Evolutionary conservation across 1,284 basidiomycete genomes (phyloP).

Genomic region (Pisolithus thermaeus): DNA sequence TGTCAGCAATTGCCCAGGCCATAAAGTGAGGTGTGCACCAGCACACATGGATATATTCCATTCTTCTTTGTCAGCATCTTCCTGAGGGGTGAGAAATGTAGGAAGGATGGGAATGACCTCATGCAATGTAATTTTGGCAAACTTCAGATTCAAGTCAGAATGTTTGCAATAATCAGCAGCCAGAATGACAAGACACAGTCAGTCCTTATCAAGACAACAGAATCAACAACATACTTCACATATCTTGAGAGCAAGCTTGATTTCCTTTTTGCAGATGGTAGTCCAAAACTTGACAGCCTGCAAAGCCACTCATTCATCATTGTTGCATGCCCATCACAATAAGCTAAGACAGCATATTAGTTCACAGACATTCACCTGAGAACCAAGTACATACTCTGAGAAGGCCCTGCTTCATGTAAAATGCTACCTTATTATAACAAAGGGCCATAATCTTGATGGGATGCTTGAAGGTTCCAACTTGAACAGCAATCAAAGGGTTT

Average conservation of each 20-base stretch:
- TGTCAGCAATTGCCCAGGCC: no score
- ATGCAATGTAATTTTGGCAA: slow-evolving; percentile 84
- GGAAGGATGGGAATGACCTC: slow-evolving; percentile 91
- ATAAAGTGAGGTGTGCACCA: no score
- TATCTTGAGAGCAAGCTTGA: slow-evolving; percentile 85
- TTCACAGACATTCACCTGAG: neutral
- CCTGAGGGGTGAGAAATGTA: slow-evolving; percentile 84
- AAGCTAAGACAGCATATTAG: slow-evolving; percentile 46
- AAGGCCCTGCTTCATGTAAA: slow-evolving; percentile 99
- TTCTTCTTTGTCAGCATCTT: slow-evolving; percentile 94
- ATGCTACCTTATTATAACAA: slow-evolving; percentile 98
- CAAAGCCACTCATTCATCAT: slow-evolving; percentile 77
- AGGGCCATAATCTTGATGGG: slow-evolving; percentile 95
- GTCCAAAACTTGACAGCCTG: slow-evolving; percentile 79
- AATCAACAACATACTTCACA: slow-evolving; percentile 60
- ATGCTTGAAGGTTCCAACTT: slow-evolving; percentile 93
- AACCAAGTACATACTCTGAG: slow-evolving; percentile 72
- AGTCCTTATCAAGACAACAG: neutral
- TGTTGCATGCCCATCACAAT: slow-evolving; percentile 99
- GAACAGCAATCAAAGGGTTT: slow-evolving; percentile 72
- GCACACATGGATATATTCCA: slow-evolving; percentile 98
- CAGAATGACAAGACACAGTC: slow-evolving; percentile 33
- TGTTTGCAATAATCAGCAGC: slow-evolving; percentile 65
- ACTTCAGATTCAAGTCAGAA: slow-evolving; percentile 83
- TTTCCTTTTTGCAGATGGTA: slow-evolving; percentile 97